Conservation (phyloP, 163 green algal genomes). For the Scenedesmus sp. region DNA sequence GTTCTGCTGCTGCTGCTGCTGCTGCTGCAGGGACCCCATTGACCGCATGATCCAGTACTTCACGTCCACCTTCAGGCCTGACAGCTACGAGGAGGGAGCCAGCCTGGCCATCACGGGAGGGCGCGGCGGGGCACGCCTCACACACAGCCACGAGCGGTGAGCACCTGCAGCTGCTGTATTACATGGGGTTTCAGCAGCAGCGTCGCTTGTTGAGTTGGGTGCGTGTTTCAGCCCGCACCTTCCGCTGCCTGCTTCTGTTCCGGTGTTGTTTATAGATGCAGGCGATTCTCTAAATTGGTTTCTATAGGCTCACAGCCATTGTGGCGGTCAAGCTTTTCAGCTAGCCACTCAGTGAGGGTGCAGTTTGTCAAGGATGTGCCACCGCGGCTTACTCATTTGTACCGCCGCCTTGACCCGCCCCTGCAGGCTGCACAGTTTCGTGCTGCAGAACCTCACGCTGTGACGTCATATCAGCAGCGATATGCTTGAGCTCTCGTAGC, state of each 20-base stretch:
- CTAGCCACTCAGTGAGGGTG: too few species aligned
- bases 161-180: not conserved
- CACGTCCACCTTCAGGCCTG: slow-evolving; percentile 71
- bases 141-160: slow-evolving; percentile 35
- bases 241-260: too few species aligned
- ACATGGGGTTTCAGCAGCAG: too few species aligned
- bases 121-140: slow-evolving; percentile 54
- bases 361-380: too few species aligned
- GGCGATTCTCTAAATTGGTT: too few species aligned
- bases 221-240: too few species aligned
- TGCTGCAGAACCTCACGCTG: slow-evolving; percentile 78
- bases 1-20: not conserved
- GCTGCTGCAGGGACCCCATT: slow-evolving; percentile 82
- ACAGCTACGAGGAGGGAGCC: slow-evolving; percentile 57
- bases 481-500: slow-evolving; percentile 60
- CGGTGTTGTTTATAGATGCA: too few species aligned
- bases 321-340: too few species aligned
- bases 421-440: not conserved
- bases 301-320: too few species aligned
- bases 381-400: too few species aligned
- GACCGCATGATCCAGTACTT: slow-evolving; percentile 91
- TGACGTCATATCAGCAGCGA: slow-evolving; percentile 83
- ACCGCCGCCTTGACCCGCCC: not conserved
- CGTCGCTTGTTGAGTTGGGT: too few species aligned
- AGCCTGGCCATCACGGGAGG: slow-evolving; percentile 64